Base-by-base conservation (phyloP, 2,329 filamentous ascomycete genomes). In the Aspergillus sp. region DNA sequence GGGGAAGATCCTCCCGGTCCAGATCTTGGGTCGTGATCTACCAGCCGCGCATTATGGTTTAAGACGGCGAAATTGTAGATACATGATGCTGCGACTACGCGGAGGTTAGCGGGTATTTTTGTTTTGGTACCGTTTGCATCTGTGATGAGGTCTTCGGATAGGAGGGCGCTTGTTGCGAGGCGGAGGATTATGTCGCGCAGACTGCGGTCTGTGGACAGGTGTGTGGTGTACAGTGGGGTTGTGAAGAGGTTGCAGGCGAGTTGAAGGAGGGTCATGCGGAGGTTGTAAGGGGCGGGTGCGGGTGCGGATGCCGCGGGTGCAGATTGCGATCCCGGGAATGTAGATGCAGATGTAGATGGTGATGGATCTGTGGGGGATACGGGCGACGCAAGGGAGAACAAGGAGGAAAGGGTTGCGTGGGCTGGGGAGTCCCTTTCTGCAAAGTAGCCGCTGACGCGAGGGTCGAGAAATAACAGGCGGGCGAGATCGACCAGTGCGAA, bases 401-500 rank as follows among this genome's bases (percentile, higher is more conserved):
- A 68, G 0, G 78, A 72, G 30, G 76, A 62, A 12, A 91, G 72
- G 0, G 86, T 88, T 45, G 71, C 68, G 49, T 87, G 83, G 7
- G 74, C 73, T 13, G 74, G 64, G 25, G 25, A 30, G 64, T 96
- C 88, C 62, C 93, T 86, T 20, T 39, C 37, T 1, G 88, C 88
- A 53, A 90, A 90, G 69, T 83, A 94, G 15, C 86, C 86, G 51
- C 86, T 88, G 13, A 95, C 75, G 35, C 90, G 82, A 0, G 84
- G 75, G 59, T 97, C 91, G 10, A 84, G 75, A 48, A 95, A 79
- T 0, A 86, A 80, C 53, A 87, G 80, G 19, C 93, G 81, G 44
- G 95, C 78, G 1, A 98, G 78, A 62, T 97, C 93, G n/a, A 95
- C 78, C 0, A 90, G 74, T 1, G 89, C 81, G 62, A 97, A 97